Conservation (phyloP, 2,329 filamentous ascomycete genomes). For the Paracoccidioides lutzii region DNA sequence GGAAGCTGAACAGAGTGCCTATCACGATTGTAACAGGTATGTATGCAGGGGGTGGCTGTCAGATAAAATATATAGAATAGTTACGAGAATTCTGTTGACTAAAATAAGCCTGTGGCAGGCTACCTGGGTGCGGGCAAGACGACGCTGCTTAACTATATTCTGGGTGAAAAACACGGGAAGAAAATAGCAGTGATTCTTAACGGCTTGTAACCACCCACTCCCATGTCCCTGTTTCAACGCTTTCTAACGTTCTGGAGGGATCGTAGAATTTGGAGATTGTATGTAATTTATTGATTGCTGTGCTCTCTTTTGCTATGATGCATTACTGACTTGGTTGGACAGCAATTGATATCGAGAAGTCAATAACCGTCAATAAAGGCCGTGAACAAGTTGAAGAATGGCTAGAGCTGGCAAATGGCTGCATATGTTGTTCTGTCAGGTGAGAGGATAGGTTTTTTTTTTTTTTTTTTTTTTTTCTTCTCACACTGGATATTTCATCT, state of each 20-base stretch:
- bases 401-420: constrained; percentile 92
- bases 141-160: constrained; percentile 86
- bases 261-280: constrained; percentile 68
- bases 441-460: constrained; percentile 23
- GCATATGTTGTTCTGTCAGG: constrained; percentile 97
- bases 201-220: constrained; percentile 36
- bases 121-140: constrained; percentile 95
- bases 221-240: neutral
- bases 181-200: constrained; percentile 98
- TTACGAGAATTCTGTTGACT: constrained; percentile 1
- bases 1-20: constrained; percentile 30
- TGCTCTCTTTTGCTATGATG: constrained; percentile 2
- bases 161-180: constrained; percentile 90
- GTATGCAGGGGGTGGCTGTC: neutral
- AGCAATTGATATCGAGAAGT: constrained; percentile 93
- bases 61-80: neutral
- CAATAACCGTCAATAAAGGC: constrained; percentile 76
- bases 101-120: constrained; percentile 38
- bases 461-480: neutral
- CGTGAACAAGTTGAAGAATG: constrained; percentile 80
- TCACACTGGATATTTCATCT: too few species aligned
- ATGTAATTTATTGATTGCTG: constrained; percentile 23
- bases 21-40: constrained; percentile 40
- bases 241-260: constrained; percentile 10
- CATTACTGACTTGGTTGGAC: constrained; percentile 1